Conservation (phyloP, 805 yeast genomes). For the Saturnispora kantuleensis region DNA sequence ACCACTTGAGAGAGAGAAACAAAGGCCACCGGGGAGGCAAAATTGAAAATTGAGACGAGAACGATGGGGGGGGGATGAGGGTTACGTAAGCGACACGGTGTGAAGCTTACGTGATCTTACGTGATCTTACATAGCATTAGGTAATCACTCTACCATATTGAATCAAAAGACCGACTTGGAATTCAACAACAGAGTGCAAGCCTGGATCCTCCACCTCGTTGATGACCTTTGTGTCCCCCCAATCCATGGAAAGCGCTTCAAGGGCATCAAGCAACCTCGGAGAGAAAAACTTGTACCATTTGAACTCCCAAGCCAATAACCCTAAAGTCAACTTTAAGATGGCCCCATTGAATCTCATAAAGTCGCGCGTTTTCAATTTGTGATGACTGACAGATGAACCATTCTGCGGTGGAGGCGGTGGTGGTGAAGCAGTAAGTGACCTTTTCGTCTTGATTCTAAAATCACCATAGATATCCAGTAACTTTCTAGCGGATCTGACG, state of each 20-base stretch:
- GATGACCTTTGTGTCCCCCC: constrained; percentile 69
- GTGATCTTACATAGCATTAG: neutral
- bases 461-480: constrained; percentile 50
- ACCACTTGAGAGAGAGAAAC: neutral
- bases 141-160: constrained; percentile 22
- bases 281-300: constrained; percentile 93
- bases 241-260: constrained; percentile 54
- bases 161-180: constrained; percentile 16
- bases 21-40: neutral
- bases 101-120: no score
- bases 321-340: constrained; percentile 65
- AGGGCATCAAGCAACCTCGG: constrained; percentile 53
- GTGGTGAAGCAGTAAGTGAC: constrained; percentile 3
- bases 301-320: constrained; percentile 91
- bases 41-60: neutral
- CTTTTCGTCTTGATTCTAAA: constrained; percentile 8
- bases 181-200: no score
- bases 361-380: neutral
- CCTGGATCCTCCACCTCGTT: constrained; percentile 52
- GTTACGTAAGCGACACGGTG: no score
- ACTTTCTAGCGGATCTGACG: constrained; percentile 64
- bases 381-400: constrained; percentile 1
- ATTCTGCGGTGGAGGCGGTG: neutral
- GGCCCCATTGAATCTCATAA: constrained; percentile 36
- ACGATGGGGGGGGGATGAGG: neutral